A percentile compares a stretch with the other conserved stretches of the same genome.
Conservation (phyloP, 176 grass and related monocot species). For the Ensete glaucum region DNA sequence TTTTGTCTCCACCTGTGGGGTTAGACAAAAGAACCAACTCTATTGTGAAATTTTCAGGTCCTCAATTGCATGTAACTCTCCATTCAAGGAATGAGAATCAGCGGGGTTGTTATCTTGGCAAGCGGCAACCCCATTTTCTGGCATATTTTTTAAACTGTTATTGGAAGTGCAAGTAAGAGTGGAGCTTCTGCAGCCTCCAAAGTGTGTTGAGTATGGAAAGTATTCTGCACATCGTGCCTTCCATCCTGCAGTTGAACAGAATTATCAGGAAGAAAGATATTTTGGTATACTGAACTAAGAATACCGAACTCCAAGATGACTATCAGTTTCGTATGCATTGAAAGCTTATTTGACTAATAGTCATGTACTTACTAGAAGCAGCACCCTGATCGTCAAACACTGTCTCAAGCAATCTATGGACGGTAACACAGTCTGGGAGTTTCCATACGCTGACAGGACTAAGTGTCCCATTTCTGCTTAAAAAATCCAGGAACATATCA, state of each 20-base stretch:
- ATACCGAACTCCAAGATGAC: no score
- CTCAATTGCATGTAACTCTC: constrained; percentile 37
- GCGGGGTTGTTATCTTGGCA: background rate
- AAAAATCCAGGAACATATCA: constrained; percentile 8
- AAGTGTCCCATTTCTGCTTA: constrained; percentile 38
- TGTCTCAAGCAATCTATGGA: constrained; percentile 74
- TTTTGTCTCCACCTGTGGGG: constrained; percentile 23
- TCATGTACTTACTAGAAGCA: constrained; percentile 56
- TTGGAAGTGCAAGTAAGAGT: constrained; percentile 26
- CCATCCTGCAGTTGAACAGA: constrained; percentile 49
- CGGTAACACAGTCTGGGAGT: constrained; percentile 74
- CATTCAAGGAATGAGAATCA: constrained; percentile 38
- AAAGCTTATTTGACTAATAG: no score
- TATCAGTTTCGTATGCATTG: no score
- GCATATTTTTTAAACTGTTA: constrained; percentile 29
- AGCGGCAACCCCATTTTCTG: constrained; percentile 65
- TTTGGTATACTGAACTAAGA: background rate
- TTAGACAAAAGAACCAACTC: constrained; percentile 10
- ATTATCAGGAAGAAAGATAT: background rate
- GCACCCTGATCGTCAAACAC: constrained; percentile 51
- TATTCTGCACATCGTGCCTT: constrained; percentile 64
- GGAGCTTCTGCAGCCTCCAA: constrained; percentile 58
- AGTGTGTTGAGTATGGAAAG: constrained; percentile 80
- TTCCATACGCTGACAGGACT: constrained; percentile 60
- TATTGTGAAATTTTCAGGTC: constrained; percentile 46